Evolutionary conservation across 2,329 filamentous ascomycete genomes (phyloP).

Genomic region (Penicillium expansum): DNA sequence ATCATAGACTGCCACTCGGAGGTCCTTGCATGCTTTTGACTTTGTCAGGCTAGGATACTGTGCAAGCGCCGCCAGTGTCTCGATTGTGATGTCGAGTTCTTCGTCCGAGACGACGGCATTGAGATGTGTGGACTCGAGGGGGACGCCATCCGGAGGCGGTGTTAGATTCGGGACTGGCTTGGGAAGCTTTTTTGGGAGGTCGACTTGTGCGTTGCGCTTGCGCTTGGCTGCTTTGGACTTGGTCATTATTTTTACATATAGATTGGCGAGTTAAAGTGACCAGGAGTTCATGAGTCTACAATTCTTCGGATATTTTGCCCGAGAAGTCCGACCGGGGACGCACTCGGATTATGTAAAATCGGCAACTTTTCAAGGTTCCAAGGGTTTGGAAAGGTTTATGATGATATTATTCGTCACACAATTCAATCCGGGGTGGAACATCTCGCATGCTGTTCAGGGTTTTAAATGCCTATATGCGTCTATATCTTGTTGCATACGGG

Average conservation of each 20-base stretch:
- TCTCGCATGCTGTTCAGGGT: too few relatives aligned
- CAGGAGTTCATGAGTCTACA: not conserved
- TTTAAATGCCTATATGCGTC: too few relatives aligned
- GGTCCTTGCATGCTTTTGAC: conserved; percentile 64
- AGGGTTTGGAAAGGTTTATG: too few relatives aligned
- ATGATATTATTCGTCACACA: not conserved
- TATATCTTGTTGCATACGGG: too few relatives aligned
- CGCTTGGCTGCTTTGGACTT: conserved; percentile 33
- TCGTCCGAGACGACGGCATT: conserved; percentile 44
- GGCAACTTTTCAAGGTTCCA: not conserved
- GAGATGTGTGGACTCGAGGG: conserved; percentile 27
- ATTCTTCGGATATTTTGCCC: not conserved
- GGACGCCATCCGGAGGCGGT: conserved; percentile 28
- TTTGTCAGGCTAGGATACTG: conserved; percentile 63
- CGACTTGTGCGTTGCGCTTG: conserved; percentile 30
- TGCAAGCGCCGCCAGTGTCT: conserved; percentile 60
- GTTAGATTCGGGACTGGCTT: conserved; percentile 21
- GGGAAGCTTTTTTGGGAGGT: conserved; percentile 26
- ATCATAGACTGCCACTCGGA: conserved; percentile 65
- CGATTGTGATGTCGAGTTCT: conserved; percentile 65
- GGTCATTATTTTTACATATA: conserved; percentile 15
- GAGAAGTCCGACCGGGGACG: not conserved
- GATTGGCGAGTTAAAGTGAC: not conserved
- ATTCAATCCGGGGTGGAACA: too few relatives aligned
- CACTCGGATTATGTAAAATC: not conserved